Base-by-base conservation (phyloP, 2,329 filamentous ascomycete genomes). In the Ophiostoma triangulosporum region DNA sequence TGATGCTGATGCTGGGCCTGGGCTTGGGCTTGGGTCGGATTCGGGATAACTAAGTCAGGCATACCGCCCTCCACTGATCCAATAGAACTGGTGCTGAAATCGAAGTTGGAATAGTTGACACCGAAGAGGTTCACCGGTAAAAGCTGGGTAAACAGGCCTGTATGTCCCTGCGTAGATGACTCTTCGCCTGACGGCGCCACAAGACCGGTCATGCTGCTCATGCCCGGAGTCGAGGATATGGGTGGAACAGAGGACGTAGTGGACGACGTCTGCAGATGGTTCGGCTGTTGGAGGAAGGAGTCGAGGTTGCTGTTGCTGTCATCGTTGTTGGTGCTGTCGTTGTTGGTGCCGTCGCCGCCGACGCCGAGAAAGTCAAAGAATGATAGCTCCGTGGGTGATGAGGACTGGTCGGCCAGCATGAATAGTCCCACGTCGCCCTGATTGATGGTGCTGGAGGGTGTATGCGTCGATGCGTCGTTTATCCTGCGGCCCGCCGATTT, bases 311-410 rank as follows among this genome's bases (percentile, higher is more conserved):
- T 27, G 35, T 32, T 17, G 50, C 27, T n/a, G 38, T 20, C 3
- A 43, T 48, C 26, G 17, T 45, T 26, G 38, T 11, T 50, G 20
- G 17, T 17, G 26, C 22, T 32, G 48, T 36, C 26, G 15, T 31
- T 48, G 45, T 51, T 26, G 26, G 20, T 38, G 22, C 3, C 27
- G 32, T 24, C 20, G 4, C 20, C 48, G 32, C 20, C 45, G 45
- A 31, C 27, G 27, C 52, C 64, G 6, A 70, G 57, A 22, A 73
- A 57, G 57, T 70, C 68, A 48, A 54, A 54, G 32, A 54, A 51
- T 5, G 52, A 48, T 27, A 68, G 52, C 56, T 64, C 63, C 15
- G 46, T 20, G 3, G 53, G 55, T 5, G 52, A 52, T 11, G 60
- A 35, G 2, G 38, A 20, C 32, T 48, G 49, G 22, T 52, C 50